Conservation (phyloP, 108 stramenopile species). For the Cyclotella baltica region DNA sequence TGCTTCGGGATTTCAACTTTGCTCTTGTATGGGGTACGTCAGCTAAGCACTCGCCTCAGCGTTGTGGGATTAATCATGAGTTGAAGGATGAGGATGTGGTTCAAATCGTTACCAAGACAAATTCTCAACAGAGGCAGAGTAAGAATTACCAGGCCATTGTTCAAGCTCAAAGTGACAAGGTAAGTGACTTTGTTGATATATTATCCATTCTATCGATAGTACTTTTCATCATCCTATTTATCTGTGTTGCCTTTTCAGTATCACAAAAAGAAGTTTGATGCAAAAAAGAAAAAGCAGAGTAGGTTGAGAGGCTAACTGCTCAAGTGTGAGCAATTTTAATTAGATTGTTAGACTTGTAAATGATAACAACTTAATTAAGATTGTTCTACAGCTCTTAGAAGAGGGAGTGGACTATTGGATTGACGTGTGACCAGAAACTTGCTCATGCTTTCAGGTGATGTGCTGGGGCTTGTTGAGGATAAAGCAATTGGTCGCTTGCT, state of each 20-base stretch:
- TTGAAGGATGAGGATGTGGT: slow-evolving; percentile 98
- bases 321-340: neutral
- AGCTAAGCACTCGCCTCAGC: slow-evolving; percentile 96
- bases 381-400: too few relatives aligned
- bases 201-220: neutral
- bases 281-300: slow-evolving; percentile 85
- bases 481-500: too few relatives aligned
- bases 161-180: slow-evolving; percentile 81
- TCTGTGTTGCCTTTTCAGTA: slow-evolving; percentile 32
- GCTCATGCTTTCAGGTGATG: too few relatives aligned
- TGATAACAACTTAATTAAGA: too few relatives aligned
- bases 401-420: too few relatives aligned
- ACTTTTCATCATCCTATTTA: neutral
- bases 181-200: slow-evolving; percentile 7
- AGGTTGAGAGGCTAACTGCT: slow-evolving; percentile 73
- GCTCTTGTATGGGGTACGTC: slow-evolving; percentile 98
- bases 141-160: slow-evolving; percentile 86
- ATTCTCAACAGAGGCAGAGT: slow-evolving; percentile 93
- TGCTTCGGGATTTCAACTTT: slow-evolving; percentile 96
- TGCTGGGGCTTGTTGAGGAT: too few relatives aligned
- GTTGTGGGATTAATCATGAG: slow-evolving; percentile 92
- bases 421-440: too few relatives aligned
- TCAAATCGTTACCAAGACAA: slow-evolving; percentile 97
- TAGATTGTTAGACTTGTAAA: neutral
- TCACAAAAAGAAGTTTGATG: slow-evolving; percentile 88